Evolutionary conservation across 768 basidiomycete species (phyloP).

Genomic region (Botryobasidium botryosum): DNA sequence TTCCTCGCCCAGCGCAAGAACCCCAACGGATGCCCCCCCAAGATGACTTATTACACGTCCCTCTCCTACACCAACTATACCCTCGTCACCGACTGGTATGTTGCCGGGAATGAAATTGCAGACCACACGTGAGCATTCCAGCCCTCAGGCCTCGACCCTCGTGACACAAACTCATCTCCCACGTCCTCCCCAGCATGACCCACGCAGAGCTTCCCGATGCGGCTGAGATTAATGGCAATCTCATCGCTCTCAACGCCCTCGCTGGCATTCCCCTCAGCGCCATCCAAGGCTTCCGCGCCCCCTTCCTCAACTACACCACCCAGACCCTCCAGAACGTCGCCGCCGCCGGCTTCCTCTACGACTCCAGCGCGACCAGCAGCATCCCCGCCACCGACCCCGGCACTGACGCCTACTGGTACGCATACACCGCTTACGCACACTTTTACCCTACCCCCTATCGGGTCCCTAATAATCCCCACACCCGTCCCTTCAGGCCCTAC

Average conservation of each 20-base stretch:
- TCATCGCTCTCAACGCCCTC: conserved; percentile 61
- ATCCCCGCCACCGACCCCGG: conserved; percentile 45
- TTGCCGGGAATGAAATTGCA: conserved; percentile 70
- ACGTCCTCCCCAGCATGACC: conserved; percentile 44
- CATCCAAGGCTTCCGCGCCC: conserved; percentile 61
- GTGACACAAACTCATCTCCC: not conserved
- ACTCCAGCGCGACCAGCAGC: conserved; percentile 43
- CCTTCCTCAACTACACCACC: conserved; percentile 47
- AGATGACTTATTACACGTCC: conserved; percentile 63
- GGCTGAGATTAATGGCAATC: conserved; percentile 60
- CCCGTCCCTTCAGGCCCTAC: too few species aligned
- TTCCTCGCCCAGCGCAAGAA: conserved; percentile 59
- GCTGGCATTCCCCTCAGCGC: conserved; percentile 52
- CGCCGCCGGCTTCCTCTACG: conserved; percentile 48
- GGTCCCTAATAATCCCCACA: too few species aligned
- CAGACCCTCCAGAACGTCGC: conserved; percentile 44
- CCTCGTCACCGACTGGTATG: conserved; percentile 63
- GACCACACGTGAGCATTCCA: conserved; percentile 44
- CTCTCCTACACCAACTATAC: conserved; percentile 61
- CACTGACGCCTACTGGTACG: conserved; percentile 70
- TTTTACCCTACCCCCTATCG: too few species aligned
- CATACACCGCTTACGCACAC: too few species aligned
- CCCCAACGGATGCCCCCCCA: conserved; percentile 57
- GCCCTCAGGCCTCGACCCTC: not conserved
- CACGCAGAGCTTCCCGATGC: conserved; percentile 47